phyloP scores from a whole-genome alignment of 2,329 filamentous ascomycete species.

The Neurospora sp. region DNA sequence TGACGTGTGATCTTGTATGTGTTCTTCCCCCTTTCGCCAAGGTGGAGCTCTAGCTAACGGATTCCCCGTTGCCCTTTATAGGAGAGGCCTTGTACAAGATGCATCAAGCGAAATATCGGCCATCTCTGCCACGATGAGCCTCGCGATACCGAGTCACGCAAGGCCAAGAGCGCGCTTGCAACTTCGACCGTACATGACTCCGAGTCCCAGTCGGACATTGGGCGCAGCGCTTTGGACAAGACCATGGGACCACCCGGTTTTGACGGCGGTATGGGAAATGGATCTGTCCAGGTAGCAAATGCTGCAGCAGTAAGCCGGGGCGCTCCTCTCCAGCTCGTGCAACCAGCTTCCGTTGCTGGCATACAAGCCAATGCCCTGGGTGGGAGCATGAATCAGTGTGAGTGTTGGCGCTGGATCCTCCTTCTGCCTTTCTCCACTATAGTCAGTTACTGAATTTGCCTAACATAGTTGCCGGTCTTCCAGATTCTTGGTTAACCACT shows the following conservation, averaged over 20 bases:
- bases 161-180: constrained; percentile 57
- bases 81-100: constrained; percentile 94
- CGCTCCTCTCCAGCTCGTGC: constrained; percentile 56
- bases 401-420: constrained; percentile 30
- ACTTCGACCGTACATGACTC: constrained; percentile 52
- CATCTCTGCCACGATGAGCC: constrained; percentile 98
- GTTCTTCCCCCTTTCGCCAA: constrained; percentile 17
- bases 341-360: constrained; percentile 59
- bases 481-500: constrained; percentile 68
- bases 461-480: constrained; percentile 61
- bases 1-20: constrained; percentile 86
- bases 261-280: constrained; percentile 25
- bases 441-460: constrained; percentile 15
- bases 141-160: constrained; percentile 72
- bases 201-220: constrained; percentile 41
- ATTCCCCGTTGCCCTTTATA: constrained; percentile 32
- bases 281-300: constrained; percentile 29
- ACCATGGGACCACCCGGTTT: constrained; percentile 46
- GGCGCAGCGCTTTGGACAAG: constrained; percentile 46
- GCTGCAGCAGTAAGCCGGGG: constrained; percentile 37
- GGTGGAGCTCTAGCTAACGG: constrained; percentile 16
- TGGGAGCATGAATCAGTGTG: constrained; percentile 65
- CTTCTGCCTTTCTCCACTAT: constrained; percentile 1
- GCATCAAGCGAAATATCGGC: constrained; percentile 97
- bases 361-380: constrained; percentile 48